A percentile compares a stretch with the other conserved stretches of the same genome.
Conservation (phyloP, 192 early-diverging fungal species). For the Backusella morwellensis region DNA sequence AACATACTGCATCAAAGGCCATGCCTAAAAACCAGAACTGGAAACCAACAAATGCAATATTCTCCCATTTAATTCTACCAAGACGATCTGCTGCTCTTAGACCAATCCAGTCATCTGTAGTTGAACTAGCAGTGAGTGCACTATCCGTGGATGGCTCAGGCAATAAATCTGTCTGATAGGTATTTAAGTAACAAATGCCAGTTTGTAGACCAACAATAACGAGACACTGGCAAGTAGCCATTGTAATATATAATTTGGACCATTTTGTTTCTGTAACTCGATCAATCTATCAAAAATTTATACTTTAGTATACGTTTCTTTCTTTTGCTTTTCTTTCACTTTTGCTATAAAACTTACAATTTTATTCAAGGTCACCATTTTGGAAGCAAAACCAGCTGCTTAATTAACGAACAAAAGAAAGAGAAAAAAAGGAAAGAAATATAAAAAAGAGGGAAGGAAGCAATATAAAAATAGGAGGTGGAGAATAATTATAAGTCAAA, state of each 20-base stretch:
- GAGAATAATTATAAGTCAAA: constrained; percentile 3
- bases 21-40: constrained; percentile 40
- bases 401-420: not conserved
- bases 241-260: constrained; percentile 34
- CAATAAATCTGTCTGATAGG: constrained; percentile 17
- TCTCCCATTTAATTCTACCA: constrained; percentile 41
- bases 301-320: not conserved
- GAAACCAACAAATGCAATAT: constrained; percentile 39
- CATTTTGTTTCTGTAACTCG: constrained; percentile 37
- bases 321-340: not conserved
- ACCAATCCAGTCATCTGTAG: constrained; percentile 5
- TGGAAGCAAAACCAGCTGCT: constrained; percentile 23
- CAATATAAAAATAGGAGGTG: constrained; percentile 13
- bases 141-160: constrained; percentile 13
- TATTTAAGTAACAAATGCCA: constrained; percentile 30
- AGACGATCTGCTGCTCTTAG: constrained; percentile 28
- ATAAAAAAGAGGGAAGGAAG: constrained; percentile 9
- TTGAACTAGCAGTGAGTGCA: constrained; percentile 1
- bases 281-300: constrained; percentile 12
- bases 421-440: not conserved
- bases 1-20: constrained; percentile 40
- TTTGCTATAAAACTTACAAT: constrained; percentile 10
- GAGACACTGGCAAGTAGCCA: constrained; percentile 30
- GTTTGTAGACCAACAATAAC: constrained; percentile 30
- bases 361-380: constrained; percentile 17